Evolutionary conservation across 352 stramenopile genomes (phyloP), one percentile per base, ranked within the genome.

Genomic region (Phytophthora quininea): DNA sequence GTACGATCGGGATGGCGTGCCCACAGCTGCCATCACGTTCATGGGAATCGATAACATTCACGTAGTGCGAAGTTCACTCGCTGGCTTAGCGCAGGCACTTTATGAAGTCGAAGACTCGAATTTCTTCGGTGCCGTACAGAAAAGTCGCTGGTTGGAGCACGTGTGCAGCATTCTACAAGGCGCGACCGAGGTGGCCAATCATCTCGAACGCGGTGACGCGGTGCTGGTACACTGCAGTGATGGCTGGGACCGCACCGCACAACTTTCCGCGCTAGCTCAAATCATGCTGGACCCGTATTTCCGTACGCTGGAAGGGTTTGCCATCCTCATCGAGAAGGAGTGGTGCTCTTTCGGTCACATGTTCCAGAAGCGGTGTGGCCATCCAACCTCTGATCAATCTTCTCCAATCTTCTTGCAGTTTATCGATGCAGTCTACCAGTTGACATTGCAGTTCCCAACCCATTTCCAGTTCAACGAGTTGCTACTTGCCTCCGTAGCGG

Each of bases 321-420:
- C 85, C 5, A 73, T 87, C 15, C 57, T 96, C n/a, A 76, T 95
- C 24, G 88, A 96, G 63, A 96, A 96, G 51, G 89, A 96, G 58
- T 96, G 88, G 88, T 95, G 84, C 63, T 80, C 82, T 2, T 97
- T 97, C 57, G 91, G 91, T 2, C 90, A 97, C 69, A 94, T 90
- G 70, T 97, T 97, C 68, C 75, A 87, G 53, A 86, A 92, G 35
- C 73, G 91, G 1, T 92, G 82, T 50, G 84, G 81, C 0, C 85
- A 93, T 66, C 84, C 86, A 32, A 91, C 83, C 3, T 92, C 87
- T 7, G 93, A 98, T 49, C 92, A 99, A 69, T 93, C 96, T 19
- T 99, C 97, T 43, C 98, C 98, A 3, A 97, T 99, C 48, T 99
- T 99, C 80, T 74, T 99, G 42, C 97, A 99, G 71, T 99, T 99